These are phyloP conservation scores for Urtica urens DNA, from an alignment of 306 rosid genomes.

Conservation along the genomic window DNA sequence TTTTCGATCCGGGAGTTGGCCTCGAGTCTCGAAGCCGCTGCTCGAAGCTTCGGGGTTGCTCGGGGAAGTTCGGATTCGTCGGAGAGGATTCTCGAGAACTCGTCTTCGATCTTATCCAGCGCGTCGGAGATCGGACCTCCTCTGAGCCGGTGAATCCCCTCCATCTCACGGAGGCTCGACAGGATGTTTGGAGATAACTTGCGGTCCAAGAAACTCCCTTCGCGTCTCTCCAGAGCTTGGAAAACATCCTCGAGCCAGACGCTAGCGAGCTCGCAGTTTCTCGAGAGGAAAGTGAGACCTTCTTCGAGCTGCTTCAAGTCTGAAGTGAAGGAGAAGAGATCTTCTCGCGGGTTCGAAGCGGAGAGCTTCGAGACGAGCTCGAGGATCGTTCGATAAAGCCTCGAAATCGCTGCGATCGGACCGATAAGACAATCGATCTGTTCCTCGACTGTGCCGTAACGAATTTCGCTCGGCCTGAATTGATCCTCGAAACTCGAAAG, in stretches of 20 bases:
- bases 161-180: constrained; percentile 34
- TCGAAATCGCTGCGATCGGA: constrained; percentile 48
- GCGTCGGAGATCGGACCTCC: constrained; percentile 72
- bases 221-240: constrained; percentile 36
- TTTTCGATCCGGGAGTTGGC: constrained; percentile 38
- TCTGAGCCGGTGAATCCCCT: constrained; percentile 22
- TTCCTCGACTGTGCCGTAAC: constrained; percentile 22
- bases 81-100: constrained; percentile 37
- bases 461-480: constrained; percentile 16
- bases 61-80: too few species aligned
- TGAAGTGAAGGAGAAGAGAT: constrained; percentile 41
- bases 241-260: constrained; percentile 52
- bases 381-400: constrained; percentile 35
- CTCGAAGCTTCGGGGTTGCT: constrained; percentile 36
- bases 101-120: constrained; percentile 50
- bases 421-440: constrained; percentile 48
- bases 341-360: constrained; percentile 20
- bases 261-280: constrained; percentile 46
- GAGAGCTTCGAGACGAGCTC: constrained; percentile 46
- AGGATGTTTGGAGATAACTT: constrained; percentile 39
- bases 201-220: constrained; percentile 27
- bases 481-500: constrained; percentile 37
- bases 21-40: constrained; percentile 39
- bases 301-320: constrained; percentile 51
- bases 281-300: constrained; percentile 56